Base-by-base conservation (phyloP, 2,329 filamentous ascomycete species). In the Fusarium siculi region DNA sequence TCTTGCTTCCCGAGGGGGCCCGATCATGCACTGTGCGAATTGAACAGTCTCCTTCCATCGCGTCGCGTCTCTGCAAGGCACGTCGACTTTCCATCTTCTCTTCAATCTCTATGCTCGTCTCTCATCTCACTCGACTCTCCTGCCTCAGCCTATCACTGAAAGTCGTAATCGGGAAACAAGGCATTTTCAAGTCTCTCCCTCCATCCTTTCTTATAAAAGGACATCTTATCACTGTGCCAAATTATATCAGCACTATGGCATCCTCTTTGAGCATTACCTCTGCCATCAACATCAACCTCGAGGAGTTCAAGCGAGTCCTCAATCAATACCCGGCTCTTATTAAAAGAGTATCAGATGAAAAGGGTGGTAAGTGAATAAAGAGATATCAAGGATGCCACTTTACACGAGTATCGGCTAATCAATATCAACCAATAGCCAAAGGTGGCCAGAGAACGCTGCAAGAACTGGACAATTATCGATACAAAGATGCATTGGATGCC, bases 381-480 rank as follows among this genome's bases (percentile, higher is more conserved):
- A 57, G 23, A 36, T 64, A 49, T 47, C 43, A 34, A 40, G 43
- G 42, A 25, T 60, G 52, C 14, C 42, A 32, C 21, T 36, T 30
- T 28, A 30, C 39, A 21, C 9, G 32, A 59, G 34, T 23, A 12
- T 37, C 16, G 46, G 34, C 54, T 75, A 61, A 77, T 40, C 34
- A 9, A 19, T 10, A 32, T 34, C 43, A 15, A 47, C 21, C 9
- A 63, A 19, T 70, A 87, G 85, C 79, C 70, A 89, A 89, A 72
- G 67, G 80, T 7, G 86, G 85, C 37, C 85, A 88, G 68, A 84
- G 83, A 76, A 84, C 86, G 4, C 84, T 93, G 10, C 76, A 83
- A 34, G 84, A 89, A 54, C 85, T 94, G 25, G 92, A 93, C 69
- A 72, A 83, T 3, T 89, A 88, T 75, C 88, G 92, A 63, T 91